These are phyloP conservation scores for Pseudonectria buxi DNA, from an alignment of 2,329 filamentous ascomycete genomes.

Conservation along the genomic window DNA sequence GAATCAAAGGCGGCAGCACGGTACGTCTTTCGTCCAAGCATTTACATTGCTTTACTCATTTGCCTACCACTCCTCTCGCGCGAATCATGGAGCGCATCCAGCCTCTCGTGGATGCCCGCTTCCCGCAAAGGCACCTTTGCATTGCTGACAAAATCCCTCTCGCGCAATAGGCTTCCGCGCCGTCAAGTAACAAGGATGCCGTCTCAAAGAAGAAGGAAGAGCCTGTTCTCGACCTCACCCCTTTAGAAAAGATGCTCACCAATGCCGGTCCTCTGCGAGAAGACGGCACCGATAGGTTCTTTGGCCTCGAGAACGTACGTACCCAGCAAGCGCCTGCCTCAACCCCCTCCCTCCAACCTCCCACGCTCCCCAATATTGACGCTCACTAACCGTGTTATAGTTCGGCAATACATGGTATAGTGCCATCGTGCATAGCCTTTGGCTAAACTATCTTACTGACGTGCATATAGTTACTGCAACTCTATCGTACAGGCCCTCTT, in stretches of 20 bases:
- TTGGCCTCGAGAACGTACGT: constrained; percentile 94
- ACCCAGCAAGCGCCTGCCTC: constrained; percentile 5
- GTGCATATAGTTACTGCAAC: constrained; percentile 75
- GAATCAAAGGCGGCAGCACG: constrained; percentile 48
- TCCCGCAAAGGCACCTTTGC: constrained; percentile 11
- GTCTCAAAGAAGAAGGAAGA: constrained; percentile 51
- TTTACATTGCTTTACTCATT: not conserved
- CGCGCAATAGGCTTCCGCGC: constrained; percentile 35
- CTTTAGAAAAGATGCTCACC: constrained; percentile 67
- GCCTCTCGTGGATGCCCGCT: constrained; percentile 5
- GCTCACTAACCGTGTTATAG: constrained; percentile 44
- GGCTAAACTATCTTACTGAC: constrained; percentile 14
- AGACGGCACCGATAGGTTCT: constrained; percentile 97
- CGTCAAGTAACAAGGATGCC: constrained; percentile 38
- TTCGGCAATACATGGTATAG: constrained; percentile 95
- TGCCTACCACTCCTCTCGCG: constrained; percentile 2
- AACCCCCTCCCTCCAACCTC: constrained; percentile 5
- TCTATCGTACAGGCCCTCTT: constrained; percentile 97
- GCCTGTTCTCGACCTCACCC: constrained; percentile 50
- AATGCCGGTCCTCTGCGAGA: constrained; percentile 72
- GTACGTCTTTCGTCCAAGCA: constrained; percentile 35
- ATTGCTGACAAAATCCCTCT: constrained; percentile 28
- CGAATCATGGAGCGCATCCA: constrained; percentile 17
- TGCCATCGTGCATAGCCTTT: constrained; percentile 2
- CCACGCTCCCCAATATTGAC: constrained; percentile 3